Conservation (phyloP, 495 filamentous ascomycete species). For the Neurospora discreta region DNA sequence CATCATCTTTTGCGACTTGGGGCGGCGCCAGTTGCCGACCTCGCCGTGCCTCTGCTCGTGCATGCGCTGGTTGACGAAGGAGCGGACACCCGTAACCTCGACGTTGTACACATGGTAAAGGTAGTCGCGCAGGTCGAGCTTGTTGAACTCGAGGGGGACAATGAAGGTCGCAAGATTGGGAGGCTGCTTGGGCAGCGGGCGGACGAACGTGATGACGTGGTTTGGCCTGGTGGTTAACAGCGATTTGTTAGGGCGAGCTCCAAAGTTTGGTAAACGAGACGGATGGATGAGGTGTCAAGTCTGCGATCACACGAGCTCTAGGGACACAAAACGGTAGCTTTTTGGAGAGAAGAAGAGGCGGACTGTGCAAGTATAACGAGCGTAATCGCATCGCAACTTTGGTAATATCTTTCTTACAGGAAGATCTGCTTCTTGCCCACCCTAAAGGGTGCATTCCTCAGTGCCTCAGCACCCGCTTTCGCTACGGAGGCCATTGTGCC, state of each 20-base stretch:
- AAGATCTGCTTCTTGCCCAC: conserved; percentile 53
- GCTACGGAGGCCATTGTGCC: background rate
- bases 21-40: conserved; percentile 42
- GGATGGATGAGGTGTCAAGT: background rate
- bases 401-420: conserved; percentile 40
- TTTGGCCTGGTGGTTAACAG: conserved; percentile 47
- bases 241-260: background rate
- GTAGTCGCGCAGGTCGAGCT: conserved; percentile 86
- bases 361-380: background rate
- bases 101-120: conserved; percentile 67
- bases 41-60: conserved; percentile 37
- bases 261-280: background rate
- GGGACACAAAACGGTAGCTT: background rate
- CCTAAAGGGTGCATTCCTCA: conserved; percentile 11
- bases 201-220: conserved; percentile 65
- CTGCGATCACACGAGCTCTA: background rate
- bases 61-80: conserved; percentile 61
- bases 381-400: background rate
- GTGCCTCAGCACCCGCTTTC: background rate
- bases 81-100: conserved; percentile 55
- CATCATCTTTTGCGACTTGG: conserved; percentile 74
- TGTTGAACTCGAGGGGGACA: conserved; percentile 80
- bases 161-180: conserved; percentile 72
- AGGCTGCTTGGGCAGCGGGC: conserved; percentile 52
- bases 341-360: background rate